Evolutionary conservation across 768 basidiomycete species (phyloP).

Genomic region (Dictyophora rubrovolvata): DNA sequence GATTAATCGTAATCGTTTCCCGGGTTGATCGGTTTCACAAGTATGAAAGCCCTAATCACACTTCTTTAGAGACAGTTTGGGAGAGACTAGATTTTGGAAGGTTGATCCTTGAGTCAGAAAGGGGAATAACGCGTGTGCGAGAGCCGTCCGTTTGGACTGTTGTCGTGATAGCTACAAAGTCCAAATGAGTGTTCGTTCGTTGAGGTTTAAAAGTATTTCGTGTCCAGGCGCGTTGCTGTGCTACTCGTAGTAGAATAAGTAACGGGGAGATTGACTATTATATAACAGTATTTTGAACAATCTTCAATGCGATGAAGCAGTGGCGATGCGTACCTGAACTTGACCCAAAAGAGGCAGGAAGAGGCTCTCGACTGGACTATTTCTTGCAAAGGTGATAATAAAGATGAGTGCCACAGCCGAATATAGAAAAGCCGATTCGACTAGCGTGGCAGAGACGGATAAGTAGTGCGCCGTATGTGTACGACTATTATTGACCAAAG

Average conservation of each 20-base stretch:
- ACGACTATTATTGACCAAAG: slow-evolving; percentile 17
- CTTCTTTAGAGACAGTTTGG: too few species aligned
- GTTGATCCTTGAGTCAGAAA: too few species aligned
- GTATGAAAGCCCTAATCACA: too few species aligned
- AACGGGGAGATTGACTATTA: slow-evolving; percentile 24
- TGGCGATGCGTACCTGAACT: slow-evolving; percentile 12
- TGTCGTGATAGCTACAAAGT: background rate
- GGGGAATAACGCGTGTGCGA: too few species aligned
- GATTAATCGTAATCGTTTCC: too few species aligned
- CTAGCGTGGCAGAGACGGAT: slow-evolving; percentile 21
- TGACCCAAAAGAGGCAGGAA: slow-evolving; percentile 24
- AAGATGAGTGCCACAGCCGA: slow-evolving; percentile 20
- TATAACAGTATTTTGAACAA: too few species aligned
- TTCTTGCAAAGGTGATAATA: slow-evolving; percentile 20
- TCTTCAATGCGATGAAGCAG: background rate
- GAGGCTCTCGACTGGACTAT: slow-evolving; percentile 22
- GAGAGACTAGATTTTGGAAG: too few species aligned
- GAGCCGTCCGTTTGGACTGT: too few species aligned
- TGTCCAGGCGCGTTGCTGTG: slow-evolving; percentile 16
- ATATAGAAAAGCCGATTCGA: slow-evolving; percentile 28
- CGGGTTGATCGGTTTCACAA: too few species aligned
- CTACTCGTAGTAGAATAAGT: slow-evolving; percentile 28
- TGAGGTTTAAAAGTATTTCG: background rate
- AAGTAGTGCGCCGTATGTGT: slow-evolving; percentile 17
- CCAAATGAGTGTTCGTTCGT: background rate